Conservation (phyloP, 768 basidiomycete genomes). For the Calvatia gigantea region DNA sequence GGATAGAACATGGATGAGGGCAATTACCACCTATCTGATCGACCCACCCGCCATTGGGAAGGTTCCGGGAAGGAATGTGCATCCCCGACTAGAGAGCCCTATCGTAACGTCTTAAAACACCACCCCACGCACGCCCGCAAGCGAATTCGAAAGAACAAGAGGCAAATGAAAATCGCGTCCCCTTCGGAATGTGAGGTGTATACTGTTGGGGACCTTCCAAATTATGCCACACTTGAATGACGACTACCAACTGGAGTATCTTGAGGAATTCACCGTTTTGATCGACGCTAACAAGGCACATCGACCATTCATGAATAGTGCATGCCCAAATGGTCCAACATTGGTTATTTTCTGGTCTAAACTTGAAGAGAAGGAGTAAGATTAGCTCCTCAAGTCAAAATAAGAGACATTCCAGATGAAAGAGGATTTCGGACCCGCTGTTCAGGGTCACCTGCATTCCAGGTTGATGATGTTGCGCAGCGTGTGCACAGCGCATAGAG, state of each 20-base stretch:
- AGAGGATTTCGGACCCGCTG: not conserved
- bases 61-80: not conserved
- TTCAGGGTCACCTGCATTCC: not conserved
- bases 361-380: too few species aligned
- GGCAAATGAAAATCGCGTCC: not conserved
- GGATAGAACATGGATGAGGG: not conserved
- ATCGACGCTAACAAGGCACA: conserved; percentile 1
- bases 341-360: too few species aligned
- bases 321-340: not conserved
- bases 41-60: not conserved
- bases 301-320: not conserved
- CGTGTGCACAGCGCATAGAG: not conserved
- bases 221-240: not conserved
- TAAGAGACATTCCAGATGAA: too few species aligned
- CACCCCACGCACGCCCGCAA: not conserved
- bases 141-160: not conserved
- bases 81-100: not conserved
- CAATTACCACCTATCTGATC: not conserved
- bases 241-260: not conserved
- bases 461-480: not conserved
- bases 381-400: too few species aligned
- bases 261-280: not conserved
- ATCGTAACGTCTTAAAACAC: not conserved
- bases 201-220: not conserved
- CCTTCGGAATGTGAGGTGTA: conserved; percentile 2